These are phyloP conservation scores for Irpex sp. DNA, from an alignment of 1,284 basidiomycete species.

Conservation along the genomic window DNA sequence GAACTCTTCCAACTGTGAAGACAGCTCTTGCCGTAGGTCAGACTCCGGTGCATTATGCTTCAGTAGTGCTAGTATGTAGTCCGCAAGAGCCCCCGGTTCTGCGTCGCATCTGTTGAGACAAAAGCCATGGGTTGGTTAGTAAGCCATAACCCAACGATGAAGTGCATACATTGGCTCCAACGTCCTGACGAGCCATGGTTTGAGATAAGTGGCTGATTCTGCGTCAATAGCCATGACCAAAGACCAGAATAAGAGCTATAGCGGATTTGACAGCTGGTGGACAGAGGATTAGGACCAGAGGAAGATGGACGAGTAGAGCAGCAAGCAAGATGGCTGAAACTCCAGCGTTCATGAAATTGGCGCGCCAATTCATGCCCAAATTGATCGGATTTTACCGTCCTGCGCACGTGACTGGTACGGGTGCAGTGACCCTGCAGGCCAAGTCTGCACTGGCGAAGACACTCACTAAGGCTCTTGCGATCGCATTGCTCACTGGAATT, in stretches of 20 bases:
- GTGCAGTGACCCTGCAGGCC: too few species aligned
- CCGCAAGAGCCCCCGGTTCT: slow-evolving; percentile 89
- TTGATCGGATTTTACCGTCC: not conserved
- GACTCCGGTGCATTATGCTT: slow-evolving; percentile 84
- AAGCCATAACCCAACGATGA: slow-evolving; percentile 10
- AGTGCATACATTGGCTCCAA: slow-evolving; percentile 78
- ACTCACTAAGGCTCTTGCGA: too few species aligned
- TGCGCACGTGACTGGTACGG: not conserved
- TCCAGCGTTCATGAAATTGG: slow-evolving; percentile 1
- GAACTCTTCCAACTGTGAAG: slow-evolving; percentile 84
- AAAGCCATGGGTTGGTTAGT: slow-evolving; percentile 1
- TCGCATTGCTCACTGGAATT: too few species aligned
- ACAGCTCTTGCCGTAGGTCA: slow-evolving; percentile 81
- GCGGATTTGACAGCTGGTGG: slow-evolving; percentile 4
- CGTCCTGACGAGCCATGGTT: slow-evolving; percentile 79
- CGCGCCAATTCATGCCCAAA: not conserved
- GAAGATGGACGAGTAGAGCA: not conserved
- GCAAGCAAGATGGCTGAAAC: not conserved
- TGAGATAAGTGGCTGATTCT: slow-evolving; percentile 56
- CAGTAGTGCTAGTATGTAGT: slow-evolving; percentile 93
- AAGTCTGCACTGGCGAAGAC: too few species aligned
- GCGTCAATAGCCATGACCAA: slow-evolving; percentile 61
- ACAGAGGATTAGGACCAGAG: not conserved
- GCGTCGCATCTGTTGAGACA: slow-evolving; percentile 79
- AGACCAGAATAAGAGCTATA: not conserved